Base-by-base conservation (phyloP, 495 filamentous ascomycete species). In the Penicillium cosmopolitanum region DNA sequence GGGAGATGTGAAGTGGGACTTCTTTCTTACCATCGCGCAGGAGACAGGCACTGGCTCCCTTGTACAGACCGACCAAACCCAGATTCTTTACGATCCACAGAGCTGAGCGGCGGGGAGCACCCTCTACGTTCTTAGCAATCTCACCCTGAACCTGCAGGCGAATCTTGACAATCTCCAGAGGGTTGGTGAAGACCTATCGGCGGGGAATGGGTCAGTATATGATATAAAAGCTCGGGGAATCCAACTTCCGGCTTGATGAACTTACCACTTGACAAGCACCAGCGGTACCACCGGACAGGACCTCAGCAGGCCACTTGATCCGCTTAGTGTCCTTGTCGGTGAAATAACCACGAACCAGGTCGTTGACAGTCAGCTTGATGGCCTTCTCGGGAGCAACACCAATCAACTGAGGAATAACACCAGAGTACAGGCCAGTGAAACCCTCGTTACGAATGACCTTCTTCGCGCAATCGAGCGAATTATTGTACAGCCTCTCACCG, bases 131-230 rank as follows among this genome's bases (percentile, higher is more conserved):
- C 79, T 96, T 97, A 53, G 92, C 87, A 31, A 97, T 86, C 74
- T 98, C 95, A 60, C 95, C 95, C 80, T 98, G 95, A 9, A 98
- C 92, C 75, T 98, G 95, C 46, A 98, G 85, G 64, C 95, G 90
- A 65, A 98, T 98, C 82, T 98, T 98, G 73, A 98, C 95, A 68
- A 98, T 98, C 74, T 98, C 95, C 11, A 98, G 84, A 38, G 95
- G 95, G 73, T 97, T 98, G 65, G 93, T 96, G 77, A 96, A 97
- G 59, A 97, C 85, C 91, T 96, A 52, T 16, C 28, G 38, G 25
- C 25, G 19, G 13, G 51, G 38, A 40, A 51, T 25, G 11, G 16
- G 33, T 19, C 16, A 48, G 8, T 40, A 36, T 35, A 47, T 44
- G 8, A 16, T 44, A 12, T 38, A n/a, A 38, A n/a, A n/a, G n/a